Percentiles rank a stretch among this genome's conserved stretches.
These are phyloP conservation scores for Aspergillus brasiliensis DNA, from an alignment of 2,329 filamentous ascomycete species.

Conservation along the genomic window DNA sequence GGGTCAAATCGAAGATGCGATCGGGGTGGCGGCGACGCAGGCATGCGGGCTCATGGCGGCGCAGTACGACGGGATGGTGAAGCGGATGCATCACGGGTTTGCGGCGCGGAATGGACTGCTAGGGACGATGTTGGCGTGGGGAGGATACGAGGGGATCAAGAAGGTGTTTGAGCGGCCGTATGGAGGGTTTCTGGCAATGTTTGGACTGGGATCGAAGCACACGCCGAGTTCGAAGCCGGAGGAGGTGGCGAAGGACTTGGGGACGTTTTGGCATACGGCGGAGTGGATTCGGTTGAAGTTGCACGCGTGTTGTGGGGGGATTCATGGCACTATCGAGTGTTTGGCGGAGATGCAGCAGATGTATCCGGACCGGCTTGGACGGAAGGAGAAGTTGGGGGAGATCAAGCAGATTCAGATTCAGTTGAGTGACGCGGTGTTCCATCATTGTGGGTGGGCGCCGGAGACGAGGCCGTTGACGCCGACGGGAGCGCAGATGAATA, in stretches of 20 bases:
- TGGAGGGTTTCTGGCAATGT: constrained; percentile 47
- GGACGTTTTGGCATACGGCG: background rate
- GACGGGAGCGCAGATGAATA: constrained; percentile 13
- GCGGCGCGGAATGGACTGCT: constrained; percentile 49
- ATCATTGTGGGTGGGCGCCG: constrained; percentile 8
- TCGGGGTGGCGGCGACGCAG: constrained; percentile 47
- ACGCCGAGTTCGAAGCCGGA: constrained; percentile 28
- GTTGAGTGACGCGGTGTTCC: constrained; percentile 1
- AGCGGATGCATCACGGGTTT: constrained; percentile 52
- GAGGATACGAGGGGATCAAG: constrained; percentile 47
- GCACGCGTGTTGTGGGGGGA: constrained; percentile 7
- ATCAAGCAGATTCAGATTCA: constrained; percentile 1
- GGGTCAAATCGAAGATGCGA: constrained; percentile 34
- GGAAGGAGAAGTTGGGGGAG: background rate
- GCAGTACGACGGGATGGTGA: constrained; percentile 47
- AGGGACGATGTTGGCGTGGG: constrained; percentile 40
- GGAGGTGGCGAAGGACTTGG: constrained; percentile 1
- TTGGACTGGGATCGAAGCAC: constrained; percentile 34
- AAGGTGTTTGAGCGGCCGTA: constrained; percentile 46
- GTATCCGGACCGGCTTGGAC: background rate
- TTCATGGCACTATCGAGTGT: constrained; percentile 1
- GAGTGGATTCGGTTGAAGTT: constrained; percentile 4
- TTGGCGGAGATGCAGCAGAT: background rate
- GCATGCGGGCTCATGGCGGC: constrained; percentile 46
- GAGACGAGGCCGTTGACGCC: constrained; percentile 19